phyloP scores from a whole-genome alignment of 2,329 filamentous ascomycete species.

The Aspergillus chevalieri region DNA sequence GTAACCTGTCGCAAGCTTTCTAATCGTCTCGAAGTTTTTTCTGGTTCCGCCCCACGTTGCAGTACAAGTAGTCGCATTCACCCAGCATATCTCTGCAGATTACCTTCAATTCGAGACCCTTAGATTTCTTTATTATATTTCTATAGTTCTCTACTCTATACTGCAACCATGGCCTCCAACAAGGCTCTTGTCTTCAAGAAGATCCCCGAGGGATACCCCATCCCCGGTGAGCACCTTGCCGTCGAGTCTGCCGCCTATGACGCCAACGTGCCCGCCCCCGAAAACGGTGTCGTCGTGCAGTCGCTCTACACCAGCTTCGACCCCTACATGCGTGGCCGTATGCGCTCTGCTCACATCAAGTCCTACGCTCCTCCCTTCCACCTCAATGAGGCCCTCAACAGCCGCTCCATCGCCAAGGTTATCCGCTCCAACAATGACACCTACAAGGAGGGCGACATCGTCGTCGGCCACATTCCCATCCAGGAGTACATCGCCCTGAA shows the following conservation, averaged over 20 bases:
- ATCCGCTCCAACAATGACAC: slow-evolving; percentile 60
- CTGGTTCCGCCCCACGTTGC: slow-evolving; percentile 5
- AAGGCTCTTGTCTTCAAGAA: slow-evolving; percentile 70
- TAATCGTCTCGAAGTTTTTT: slow-evolving; percentile 12
- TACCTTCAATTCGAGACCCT: not conserved
- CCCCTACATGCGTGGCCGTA: slow-evolving; percentile 75
- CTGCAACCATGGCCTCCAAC: slow-evolving; percentile 47
- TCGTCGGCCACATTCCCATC: slow-evolving; percentile 53
- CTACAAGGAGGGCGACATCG: slow-evolving; percentile 62
- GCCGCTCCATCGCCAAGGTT: slow-evolving; percentile 60
- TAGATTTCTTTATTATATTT: too few relatives aligned
- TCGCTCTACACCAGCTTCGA: slow-evolving; percentile 72
- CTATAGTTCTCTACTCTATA: not conserved
- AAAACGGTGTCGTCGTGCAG: slow-evolving; percentile 63
- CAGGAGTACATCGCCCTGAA: slow-evolving; percentile 63
- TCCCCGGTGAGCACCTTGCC: slow-evolving; percentile 63
- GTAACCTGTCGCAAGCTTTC: slow-evolving; percentile 14
- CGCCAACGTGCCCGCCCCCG: slow-evolving; percentile 47
- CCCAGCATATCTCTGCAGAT: not conserved
- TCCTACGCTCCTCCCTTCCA: slow-evolving; percentile 63
- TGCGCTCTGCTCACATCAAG: slow-evolving; percentile 59
- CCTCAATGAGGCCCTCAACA: slow-evolving; percentile 59
- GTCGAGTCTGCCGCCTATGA: slow-evolving; percentile 65
- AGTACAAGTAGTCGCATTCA: not conserved
- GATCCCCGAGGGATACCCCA: slow-evolving; percentile 60